Percentiles rank a stretch among this genome's conserved stretches.
Evolutionary conservation across 768 basidiomycete species (phyloP).

Genomic region (Pleurotus platypus): DNA sequence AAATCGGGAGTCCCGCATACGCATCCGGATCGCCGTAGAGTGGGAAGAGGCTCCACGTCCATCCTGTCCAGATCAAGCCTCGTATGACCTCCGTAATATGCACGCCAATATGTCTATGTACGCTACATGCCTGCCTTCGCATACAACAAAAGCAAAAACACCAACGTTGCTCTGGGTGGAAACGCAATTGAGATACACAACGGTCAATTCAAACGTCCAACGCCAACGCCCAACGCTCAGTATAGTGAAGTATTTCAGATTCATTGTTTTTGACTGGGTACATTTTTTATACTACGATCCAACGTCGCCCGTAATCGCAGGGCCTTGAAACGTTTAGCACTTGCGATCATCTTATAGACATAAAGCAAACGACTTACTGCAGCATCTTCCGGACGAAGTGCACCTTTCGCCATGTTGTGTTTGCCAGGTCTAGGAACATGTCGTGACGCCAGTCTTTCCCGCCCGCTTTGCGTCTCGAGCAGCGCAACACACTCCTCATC

Average conservation of each 20-base stretch:
- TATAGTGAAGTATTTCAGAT: neutral
- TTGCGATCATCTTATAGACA: no score
- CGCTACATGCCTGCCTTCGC: neutral
- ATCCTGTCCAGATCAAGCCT: neutral
- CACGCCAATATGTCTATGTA: constrained; percentile 4
- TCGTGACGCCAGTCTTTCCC: constrained; percentile 34
- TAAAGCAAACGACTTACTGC: constrained; percentile 49
- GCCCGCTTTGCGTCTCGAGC: constrained; percentile 40
- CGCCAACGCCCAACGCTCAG: no score
- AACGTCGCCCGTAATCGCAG: constrained; percentile 64
- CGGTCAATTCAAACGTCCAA: no score
- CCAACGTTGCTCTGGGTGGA: neutral
- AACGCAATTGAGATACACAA: no score
- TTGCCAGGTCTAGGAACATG: constrained; percentile 64
- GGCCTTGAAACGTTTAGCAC: constrained; percentile 38
- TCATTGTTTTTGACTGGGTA: constrained; percentile 25
- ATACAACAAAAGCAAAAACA: neutral
- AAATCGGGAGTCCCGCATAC: constrained; percentile 6
- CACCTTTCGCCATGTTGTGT: constrained; percentile 89
- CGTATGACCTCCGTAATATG: neutral
- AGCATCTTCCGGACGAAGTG: constrained; percentile 76
- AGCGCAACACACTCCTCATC: constrained; percentile 72
- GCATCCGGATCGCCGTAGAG: neutral
- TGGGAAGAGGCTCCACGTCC: neutral
- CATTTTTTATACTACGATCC: constrained; percentile 47